Evolutionary conservation across 2,329 filamentous ascomycete species (phyloP), one percentile per base, ranked within the genome.

Genomic region (Clonostachys sp.): DNA sequence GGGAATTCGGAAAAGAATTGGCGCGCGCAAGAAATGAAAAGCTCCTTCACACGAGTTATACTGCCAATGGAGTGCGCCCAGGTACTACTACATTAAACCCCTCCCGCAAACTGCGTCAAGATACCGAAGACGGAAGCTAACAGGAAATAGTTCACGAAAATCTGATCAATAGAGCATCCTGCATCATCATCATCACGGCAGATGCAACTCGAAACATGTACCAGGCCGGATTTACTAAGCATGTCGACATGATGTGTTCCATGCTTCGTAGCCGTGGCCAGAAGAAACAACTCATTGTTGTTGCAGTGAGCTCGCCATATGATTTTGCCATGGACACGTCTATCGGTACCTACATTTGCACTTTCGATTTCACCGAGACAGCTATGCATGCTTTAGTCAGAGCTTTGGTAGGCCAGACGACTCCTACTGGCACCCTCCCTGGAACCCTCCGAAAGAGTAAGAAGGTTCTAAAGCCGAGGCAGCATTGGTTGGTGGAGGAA

Each of bases 161-260:
- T 52, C 75, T 96, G 16, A 95, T 96, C 62, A 88, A 91, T 54
- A 79, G 91, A 56, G 91, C 91, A 12, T 89, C 87, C 45, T 89
- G 88, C 5, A 90, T 96, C 52, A 87, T 97, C 52, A 85, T 96
- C 45, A 80, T 96, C 34, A 96, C 92, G 0, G 92, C 92, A 10
- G 92, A 97, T 67, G 91, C 91, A 1, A 96, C 96, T 61, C 80
- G 91, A 39, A 96, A 97, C 60, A 71, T 95, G 13, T 97, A 96
- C 61, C 92, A 97, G 63, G 84, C 90, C 45, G 91, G 91, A 1
- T 97, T 97, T 62, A 92, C 92, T 3, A 97, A 96, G 63, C 92
- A 97, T 55, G 89, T 96, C 9, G 87, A 91, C 12, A 94, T 95
- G 86, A 92, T 96, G 68, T 96, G 91, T 67, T 89, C 88, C 18